Evolutionary conservation across 148 eudicot species (phyloP), one percentile per base, ranked within the genome.

Genomic region (Bassia scoparia): DNA sequence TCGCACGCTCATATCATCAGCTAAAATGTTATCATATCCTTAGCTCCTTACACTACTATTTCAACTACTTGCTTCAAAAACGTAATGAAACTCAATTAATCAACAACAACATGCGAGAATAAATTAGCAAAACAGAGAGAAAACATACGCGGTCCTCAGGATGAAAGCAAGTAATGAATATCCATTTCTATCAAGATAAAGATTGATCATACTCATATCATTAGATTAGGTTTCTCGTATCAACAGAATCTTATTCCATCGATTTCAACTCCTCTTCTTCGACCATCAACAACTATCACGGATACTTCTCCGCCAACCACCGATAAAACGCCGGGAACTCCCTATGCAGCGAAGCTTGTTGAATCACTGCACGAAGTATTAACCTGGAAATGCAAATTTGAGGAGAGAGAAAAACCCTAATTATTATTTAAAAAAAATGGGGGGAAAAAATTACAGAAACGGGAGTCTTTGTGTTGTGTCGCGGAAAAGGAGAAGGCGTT

Each of bases 241-340:
- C 98, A n/a, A 95, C 84, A 97, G 97, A 71, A 91, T 95, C 41
- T 76, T 80, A 12, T 78, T 10, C 85, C 97, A 3, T 91, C 93
- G 41, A 91, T 86, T 3, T 61, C 91, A 11, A 88, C 93, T 0
- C 88, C 38, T 50, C 93, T 79, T 94, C 97, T 76, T 89, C 98
- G 5, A 85, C 59, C 98, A 69, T 95, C 97, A 16, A 87, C 91
- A 37, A 91, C 87, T 61, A 87, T 89, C 81, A 89, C 55, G 98
- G 97, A 78, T 95, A 95, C 89, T 89, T 95, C 87, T 95, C 98
- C 67, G 98, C 97, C 29, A 95, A 62, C 98, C 98, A 95, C 78
- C 97, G 83, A 76, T 91, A 95, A 62, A 95, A 95, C 77, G 98
- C 91, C 91, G 74, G 98, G 98, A 2, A 95, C 98, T 75, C 97